phyloP scores from a whole-genome alignment of 257 asterid species.

The Penstemon newberryi region DNA sequence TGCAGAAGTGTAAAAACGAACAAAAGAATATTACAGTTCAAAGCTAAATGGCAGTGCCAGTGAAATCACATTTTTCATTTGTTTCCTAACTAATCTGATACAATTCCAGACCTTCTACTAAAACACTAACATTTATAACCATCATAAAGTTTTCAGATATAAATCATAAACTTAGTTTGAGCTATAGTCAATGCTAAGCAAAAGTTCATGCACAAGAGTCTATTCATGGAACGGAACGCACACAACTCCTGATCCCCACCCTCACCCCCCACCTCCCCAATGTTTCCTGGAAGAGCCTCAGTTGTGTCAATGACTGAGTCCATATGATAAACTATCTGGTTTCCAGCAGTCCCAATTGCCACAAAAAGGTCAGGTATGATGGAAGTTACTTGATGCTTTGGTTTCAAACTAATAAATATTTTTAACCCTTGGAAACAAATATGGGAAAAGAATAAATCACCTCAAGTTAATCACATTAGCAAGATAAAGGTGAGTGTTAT shows the following conservation, averaged over 20 bases:
- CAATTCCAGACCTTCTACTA: background rate
- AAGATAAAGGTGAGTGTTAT: conserved; percentile 84
- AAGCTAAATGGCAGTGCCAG: background rate
- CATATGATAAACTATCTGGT: background rate
- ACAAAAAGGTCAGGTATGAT: background rate
- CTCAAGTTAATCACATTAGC: conserved; percentile 88
- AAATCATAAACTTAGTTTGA: background rate
- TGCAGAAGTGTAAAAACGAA: background rate
- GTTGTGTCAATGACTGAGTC: background rate
- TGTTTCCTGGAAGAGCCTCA: background rate
- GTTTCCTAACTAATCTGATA: background rate
- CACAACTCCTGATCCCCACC: no score
- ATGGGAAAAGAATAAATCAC: conserved; percentile 39
- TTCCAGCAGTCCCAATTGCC: background rate
- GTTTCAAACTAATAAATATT: conserved; percentile 9
- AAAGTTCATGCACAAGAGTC: background rate
- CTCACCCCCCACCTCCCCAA: background rate
- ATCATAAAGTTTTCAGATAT: background rate
- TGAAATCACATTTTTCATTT: background rate
- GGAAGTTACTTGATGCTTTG: background rate
- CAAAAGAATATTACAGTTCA: background rate
- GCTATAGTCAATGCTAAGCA: background rate
- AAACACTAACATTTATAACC: background rate
- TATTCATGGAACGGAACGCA: no score
- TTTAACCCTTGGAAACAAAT: background rate